Evolutionary conservation across 1,284 basidiomycete species (phyloP).

Genomic region (Pseudozyma sp.): DNA sequence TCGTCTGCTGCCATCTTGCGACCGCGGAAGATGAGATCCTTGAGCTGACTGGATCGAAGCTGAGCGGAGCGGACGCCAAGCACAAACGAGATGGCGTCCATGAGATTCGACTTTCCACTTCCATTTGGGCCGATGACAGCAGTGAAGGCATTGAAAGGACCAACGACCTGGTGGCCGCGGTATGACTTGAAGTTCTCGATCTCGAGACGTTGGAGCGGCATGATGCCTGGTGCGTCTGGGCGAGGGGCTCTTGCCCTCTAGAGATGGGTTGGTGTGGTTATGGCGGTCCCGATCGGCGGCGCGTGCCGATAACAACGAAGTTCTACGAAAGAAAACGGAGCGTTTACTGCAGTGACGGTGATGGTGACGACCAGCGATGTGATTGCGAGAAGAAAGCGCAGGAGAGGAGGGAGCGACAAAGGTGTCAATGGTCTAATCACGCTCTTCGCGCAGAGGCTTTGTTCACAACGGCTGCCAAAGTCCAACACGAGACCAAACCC

Average conservation of each 20-base stretch:
- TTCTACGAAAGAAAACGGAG: too few species aligned
- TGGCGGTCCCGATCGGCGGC: neutral
- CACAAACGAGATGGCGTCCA: constrained; percentile 99
- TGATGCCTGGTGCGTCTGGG: constrained; percentile 27
- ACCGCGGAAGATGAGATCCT: constrained; percentile 94
- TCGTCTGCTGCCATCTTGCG: constrained; percentile 74
- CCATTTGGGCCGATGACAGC: constrained; percentile 97
- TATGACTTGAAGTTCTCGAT: constrained; percentile 72
- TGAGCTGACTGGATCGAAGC: constrained; percentile 89
- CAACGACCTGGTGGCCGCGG: constrained; percentile 85
- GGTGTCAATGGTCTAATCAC: neutral
- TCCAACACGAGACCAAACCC: constrained; percentile 1
- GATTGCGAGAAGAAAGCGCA: neutral
- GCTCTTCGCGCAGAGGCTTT: neutral
- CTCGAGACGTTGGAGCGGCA: constrained; percentile 66
- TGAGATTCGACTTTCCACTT: constrained; percentile 97
- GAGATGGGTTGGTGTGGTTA: neutral
- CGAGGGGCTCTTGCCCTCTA: constrained; percentile 37
- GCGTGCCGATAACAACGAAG: neutral
- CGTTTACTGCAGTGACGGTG: too few species aligned
- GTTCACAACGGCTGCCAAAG: neutral
- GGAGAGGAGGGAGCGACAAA: neutral
- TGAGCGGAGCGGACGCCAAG: constrained; percentile 94
- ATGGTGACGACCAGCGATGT: neutral
- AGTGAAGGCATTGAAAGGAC: constrained; percentile 91